These are phyloP conservation scores for Neopestalotiopsis sp. DNA, from an alignment of 2,329 filamentous ascomycete genomes.

Conservation along the genomic window DNA sequence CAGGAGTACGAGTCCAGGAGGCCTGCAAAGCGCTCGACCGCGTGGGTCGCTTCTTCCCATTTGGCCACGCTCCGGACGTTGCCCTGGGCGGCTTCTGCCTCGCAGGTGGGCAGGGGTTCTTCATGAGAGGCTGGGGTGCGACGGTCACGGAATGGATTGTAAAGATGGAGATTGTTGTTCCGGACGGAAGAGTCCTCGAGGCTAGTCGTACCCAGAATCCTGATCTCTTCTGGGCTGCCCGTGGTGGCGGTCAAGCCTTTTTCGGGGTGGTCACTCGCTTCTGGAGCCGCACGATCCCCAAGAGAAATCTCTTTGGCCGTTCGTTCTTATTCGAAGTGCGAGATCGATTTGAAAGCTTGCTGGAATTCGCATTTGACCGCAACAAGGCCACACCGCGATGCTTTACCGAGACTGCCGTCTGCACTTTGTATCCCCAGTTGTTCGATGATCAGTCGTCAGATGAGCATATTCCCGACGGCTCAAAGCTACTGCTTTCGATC, in stretches of 20 bases:
- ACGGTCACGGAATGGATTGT: conserved; percentile 30
- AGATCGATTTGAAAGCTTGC: not conserved
- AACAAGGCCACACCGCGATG: conserved; percentile 5
- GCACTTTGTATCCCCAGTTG: conserved; percentile 5
- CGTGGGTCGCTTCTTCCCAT: conserved; percentile 28
- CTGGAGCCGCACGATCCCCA: conserved; percentile 13
- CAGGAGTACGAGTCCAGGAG: conserved; percentile 24
- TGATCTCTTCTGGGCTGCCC: conserved; percentile 47
- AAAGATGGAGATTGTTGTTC: conserved; percentile 41
- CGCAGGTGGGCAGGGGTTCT: conserved; percentile 35
- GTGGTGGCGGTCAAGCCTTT: conserved; percentile 44
- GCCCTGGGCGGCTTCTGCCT: conserved; percentile 31
- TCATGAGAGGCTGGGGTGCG: conserved; percentile 33
- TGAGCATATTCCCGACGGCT: not conserved
- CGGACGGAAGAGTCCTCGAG: conserved; percentile 39
- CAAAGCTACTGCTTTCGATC: conserved; percentile 3
- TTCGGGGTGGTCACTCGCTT: conserved; percentile 47
- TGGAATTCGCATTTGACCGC: not conserved
- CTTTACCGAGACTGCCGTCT: conserved; percentile 8
- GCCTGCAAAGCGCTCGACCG: conserved; percentile 15
- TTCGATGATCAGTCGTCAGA: conserved; percentile 1
- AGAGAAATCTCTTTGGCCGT: conserved; percentile 1
- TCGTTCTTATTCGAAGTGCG: conserved; percentile 1
- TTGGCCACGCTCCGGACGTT: conserved; percentile 32
- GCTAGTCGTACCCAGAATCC: conserved; percentile 48